These are phyloP conservation scores for Rostrohypoxylon terebratum DNA, from an alignment of 495 filamentous ascomycete genomes.

Conservation along the genomic window DNA sequence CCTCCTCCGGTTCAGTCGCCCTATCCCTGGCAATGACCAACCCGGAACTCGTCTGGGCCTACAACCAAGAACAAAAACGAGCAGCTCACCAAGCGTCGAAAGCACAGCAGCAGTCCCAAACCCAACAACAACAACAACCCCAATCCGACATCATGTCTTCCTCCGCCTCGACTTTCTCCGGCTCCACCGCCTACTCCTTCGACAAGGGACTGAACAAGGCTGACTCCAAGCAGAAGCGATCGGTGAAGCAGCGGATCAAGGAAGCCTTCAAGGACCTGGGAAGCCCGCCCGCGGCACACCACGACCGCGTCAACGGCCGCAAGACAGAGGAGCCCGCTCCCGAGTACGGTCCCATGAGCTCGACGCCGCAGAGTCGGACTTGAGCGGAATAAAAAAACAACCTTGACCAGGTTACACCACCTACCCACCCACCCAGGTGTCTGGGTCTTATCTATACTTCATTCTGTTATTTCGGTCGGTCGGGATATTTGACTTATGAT, in stretches of 20 bases:
- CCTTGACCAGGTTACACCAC: not conserved
- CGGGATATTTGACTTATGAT: not conserved
- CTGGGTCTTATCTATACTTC: no score
- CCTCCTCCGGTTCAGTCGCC: slow-evolving; percentile 32
- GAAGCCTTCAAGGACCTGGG: slow-evolving; percentile 25
- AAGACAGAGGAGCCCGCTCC: slow-evolving; percentile 1
- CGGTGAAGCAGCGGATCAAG: slow-evolving; percentile 39
- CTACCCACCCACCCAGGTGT: no score
- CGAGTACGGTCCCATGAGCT: slow-evolving; percentile 27
- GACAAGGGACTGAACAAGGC: slow-evolving; percentile 31
- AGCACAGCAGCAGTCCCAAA: not conserved
- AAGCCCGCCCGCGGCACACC: slow-evolving; percentile 9
- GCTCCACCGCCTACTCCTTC: slow-evolving; percentile 40
- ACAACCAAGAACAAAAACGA: slow-evolving; percentile 41
- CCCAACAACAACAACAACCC: slow-evolving; percentile 13
- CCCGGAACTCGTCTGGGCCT: slow-evolving; percentile 38
- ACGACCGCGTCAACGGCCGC: slow-evolving; percentile 18
- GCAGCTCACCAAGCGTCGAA: not conserved
- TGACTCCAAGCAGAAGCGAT: slow-evolving; percentile 34
- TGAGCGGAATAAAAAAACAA: not conserved
- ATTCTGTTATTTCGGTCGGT: not conserved
- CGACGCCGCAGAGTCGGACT: slow-evolving; percentile 20
- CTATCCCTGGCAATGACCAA: slow-evolving; percentile 43
- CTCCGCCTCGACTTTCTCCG: slow-evolving; percentile 41
- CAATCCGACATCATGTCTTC: slow-evolving; percentile 30